Conservation (phyloP, 225 moss, liverwort and hornwort species). For the Bryum argenteum region DNA sequence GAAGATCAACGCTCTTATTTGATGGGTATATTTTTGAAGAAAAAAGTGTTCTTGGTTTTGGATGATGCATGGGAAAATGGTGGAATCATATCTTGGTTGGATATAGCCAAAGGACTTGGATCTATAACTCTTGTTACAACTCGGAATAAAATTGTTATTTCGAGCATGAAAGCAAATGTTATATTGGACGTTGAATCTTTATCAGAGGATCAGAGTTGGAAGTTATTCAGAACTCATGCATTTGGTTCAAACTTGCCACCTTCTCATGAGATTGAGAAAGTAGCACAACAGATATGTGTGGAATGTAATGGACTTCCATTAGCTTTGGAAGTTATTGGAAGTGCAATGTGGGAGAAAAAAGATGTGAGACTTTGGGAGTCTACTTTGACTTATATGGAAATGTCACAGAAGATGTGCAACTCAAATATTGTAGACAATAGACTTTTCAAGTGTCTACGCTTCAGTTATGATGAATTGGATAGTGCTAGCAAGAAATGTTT, state of each 20-base stretch:
- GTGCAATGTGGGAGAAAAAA: background rate
- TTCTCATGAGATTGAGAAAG: background rate
- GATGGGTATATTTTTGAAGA: background rate
- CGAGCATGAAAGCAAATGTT: background rate
- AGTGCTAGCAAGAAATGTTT: constrained; percentile 8
- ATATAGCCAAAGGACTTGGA: constrained; percentile 10
- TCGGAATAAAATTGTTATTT: background rate
- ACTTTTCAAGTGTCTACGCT: background rate
- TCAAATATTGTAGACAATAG: background rate
- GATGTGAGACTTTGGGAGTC: background rate
- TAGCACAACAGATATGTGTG: background rate
- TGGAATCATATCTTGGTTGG: constrained; percentile 19
- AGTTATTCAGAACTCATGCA: constrained; percentile 17
- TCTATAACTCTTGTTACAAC: constrained; percentile 13
- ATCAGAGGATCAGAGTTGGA: background rate
- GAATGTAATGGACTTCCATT: constrained; percentile 19
- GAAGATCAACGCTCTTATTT: background rate
- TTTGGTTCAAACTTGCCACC: background rate
- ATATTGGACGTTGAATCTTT: background rate
- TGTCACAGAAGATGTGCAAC: background rate
- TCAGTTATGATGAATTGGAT: constrained; percentile 2
- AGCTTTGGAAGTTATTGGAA: constrained; percentile 15
- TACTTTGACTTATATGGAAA: background rate
- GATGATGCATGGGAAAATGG: constrained; percentile 2
- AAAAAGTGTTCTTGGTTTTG: constrained; percentile 13